These are phyloP conservation scores for Tulasnella sp. DNA, from an alignment of 768 basidiomycete species.

Conservation along the genomic window DNA sequence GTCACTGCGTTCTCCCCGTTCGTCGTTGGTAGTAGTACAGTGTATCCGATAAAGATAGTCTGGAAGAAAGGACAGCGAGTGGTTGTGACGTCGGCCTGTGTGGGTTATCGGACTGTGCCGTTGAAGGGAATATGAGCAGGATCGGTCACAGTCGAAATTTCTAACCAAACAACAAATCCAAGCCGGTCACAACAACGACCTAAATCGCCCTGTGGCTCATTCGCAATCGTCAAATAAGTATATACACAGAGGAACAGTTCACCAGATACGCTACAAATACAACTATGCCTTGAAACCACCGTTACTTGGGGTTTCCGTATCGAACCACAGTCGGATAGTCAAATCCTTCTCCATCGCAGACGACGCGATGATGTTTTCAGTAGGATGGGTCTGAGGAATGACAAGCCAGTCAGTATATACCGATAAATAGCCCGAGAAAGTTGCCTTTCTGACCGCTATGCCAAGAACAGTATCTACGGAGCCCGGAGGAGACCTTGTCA, in stretches of 20 bases:
- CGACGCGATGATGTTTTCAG: slow-evolving; percentile 63
- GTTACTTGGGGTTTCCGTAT: slow-evolving; percentile 21
- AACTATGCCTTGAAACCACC: neutral
- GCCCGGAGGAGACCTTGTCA: slow-evolving; percentile 16
- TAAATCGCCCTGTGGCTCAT: neutral
- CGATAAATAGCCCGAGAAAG: slow-evolving; percentile 17
- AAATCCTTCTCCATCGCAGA: slow-evolving; percentile 86
- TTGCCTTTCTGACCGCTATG: slow-evolving; percentile 54
- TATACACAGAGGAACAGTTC: neutral
- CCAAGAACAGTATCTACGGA: slow-evolving; percentile 59
- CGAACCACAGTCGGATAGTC: slow-evolving; percentile 72
- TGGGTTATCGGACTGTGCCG: neutral
- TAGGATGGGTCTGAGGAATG: slow-evolving; percentile 58
- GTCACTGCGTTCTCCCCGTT: neutral
- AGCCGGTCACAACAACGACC: neutral
- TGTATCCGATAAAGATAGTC: neutral
- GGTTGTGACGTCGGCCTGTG: neutral
- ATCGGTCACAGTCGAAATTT: neutral
- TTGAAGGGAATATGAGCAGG: neutral
- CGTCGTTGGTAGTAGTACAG: neutral
- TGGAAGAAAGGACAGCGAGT: neutral
- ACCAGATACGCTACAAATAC: neutral
- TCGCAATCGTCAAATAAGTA: neutral
- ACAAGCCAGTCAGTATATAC: neutral
- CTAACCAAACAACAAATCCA: neutral